Percentiles rank a stretch among this genome's conserved stretches.
Conservation (phyloP, 305 asterid genomes). For the Fraxinus ornus region DNA sequence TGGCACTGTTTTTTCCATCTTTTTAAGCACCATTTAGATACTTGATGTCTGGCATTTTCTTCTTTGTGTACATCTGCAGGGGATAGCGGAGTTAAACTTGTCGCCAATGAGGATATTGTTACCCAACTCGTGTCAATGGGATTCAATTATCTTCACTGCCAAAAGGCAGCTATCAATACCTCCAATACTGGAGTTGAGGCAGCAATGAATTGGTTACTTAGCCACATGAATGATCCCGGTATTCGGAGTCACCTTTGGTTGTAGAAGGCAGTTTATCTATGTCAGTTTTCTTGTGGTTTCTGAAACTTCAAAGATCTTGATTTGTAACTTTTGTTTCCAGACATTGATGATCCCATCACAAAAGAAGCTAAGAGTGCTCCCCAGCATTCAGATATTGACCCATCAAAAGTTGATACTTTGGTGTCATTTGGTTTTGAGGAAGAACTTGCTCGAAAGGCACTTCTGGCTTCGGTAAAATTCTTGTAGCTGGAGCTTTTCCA, state of each 20-base stretch:
- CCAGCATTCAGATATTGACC: slow-evolving; percentile 46
- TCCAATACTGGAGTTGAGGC: slow-evolving; percentile 76
- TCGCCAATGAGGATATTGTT: slow-evolving; percentile 68
- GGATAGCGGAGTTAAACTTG: slow-evolving; percentile 34
- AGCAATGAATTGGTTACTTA: slow-evolving; percentile 88
- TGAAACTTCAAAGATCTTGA: slow-evolving; percentile 13
- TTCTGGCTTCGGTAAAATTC: slow-evolving; percentile 69
- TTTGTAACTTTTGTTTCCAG: slow-evolving; percentile 35
- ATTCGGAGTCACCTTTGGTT: slow-evolving; percentile 19
- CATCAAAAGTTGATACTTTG: slow-evolving; percentile 67
- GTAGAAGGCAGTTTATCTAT: slow-evolving; percentile 12
- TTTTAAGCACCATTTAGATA: neutral
- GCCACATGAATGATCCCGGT: slow-evolving; percentile 91
- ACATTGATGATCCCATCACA: slow-evolving; percentile 68
- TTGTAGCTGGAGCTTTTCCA: neutral
- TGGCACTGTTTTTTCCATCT: neutral
- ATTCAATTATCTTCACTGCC: slow-evolving; percentile 74
- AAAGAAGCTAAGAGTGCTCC: slow-evolving; percentile 41
- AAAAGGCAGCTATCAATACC: slow-evolving; percentile 88
- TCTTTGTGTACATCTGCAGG: slow-evolving; percentile 47
- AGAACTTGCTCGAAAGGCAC: slow-evolving; percentile 80
- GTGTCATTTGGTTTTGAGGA: slow-evolving; percentile 87
- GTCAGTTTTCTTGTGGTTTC: slow-evolving; percentile 2
- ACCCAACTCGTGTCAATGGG: slow-evolving; percentile 86
- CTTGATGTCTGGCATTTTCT: slow-evolving; percentile 17